Evolutionary conservation across 345 rosid genomes (phyloP), one percentile per base, ranked within the genome.

Genomic region (Lepidium africanum): DNA sequence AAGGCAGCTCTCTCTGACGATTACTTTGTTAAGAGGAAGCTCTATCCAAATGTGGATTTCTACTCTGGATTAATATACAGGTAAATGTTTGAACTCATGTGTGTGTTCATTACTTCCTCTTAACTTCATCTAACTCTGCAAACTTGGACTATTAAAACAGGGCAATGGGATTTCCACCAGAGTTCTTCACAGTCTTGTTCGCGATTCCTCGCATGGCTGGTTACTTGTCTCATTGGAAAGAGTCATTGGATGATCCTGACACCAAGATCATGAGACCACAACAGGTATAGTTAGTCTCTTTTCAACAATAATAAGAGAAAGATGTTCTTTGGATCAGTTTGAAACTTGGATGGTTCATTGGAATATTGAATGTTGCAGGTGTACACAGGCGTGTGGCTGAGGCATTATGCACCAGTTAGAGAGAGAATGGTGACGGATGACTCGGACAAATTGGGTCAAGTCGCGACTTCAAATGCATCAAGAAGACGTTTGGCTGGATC

Each of bases 131-230:
- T 50, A 23, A 50, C 30, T 54, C 32, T 58, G 30, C 11, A 37
- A 63, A 72, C 40, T n/a, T 65, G 47, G 25, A 52, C 25, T 5
- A 7, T n/a, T 71, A 32, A 49, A 70, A 62, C 10, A 94, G 99
- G 82, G 96, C 99, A 65, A 91, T 91, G 95, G 99, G 99, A 71
- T 91, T 94, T 73, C 99, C 99, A 7, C 83, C 93, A 7, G 99
- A 91, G 82, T 94, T 86, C 80, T 94, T 91, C 80, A 85, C 99
- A 2, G 96, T 94, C 41, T 73, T 94, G 48, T 91, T 94, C 65
- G 97, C 99, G 19, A 86, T 94, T 60, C 96, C 99, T 52, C 87
- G 97, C 21, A 94, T 94, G 99, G 99, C 96, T 76, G 99, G 99
- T 27, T 94, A 89, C 79, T 77, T 94, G 64, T 78, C 99, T 0